phyloP scores from a whole-genome alignment of 441 rosid species.

The Biscutella auriculata region DNA sequence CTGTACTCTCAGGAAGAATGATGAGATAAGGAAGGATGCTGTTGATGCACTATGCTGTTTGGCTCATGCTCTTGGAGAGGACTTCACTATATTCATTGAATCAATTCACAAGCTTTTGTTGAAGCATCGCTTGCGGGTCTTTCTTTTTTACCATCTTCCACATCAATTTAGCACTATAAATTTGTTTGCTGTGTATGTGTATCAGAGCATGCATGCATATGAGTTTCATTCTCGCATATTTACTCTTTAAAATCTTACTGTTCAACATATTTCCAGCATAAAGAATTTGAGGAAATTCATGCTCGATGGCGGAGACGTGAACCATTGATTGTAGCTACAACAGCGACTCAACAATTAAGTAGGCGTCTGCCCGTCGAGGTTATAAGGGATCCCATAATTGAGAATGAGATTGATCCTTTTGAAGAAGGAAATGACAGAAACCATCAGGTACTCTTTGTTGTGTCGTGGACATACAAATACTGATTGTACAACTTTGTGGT shows the following conservation, averaged over 20 bases:
- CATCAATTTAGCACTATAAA: neutral
- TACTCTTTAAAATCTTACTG: neutral
- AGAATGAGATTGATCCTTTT: constrained; percentile 71
- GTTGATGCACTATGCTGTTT: constrained; percentile 97
- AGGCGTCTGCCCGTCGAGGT: constrained; percentile 75
- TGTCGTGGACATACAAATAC: neutral
- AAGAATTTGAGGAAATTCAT: constrained; percentile 95
- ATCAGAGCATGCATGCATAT: neutral
- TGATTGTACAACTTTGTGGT: constrained; percentile 6
- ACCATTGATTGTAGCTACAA: constrained; percentile 71
- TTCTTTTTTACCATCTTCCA: neutral
- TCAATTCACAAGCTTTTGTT: constrained; percentile 84
- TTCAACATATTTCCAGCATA: constrained; percentile 51
- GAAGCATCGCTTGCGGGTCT: constrained; percentile 69
- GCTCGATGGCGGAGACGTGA: constrained; percentile 71
- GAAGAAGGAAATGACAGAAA: constrained; percentile 78
- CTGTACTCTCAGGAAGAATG: constrained; percentile 56
- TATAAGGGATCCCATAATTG: constrained; percentile 77
- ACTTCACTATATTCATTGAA: constrained; percentile 87
- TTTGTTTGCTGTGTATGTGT: neutral
- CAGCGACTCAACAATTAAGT: constrained; percentile 77
- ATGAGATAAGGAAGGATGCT: constrained; percentile 88
- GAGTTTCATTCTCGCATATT: neutral
- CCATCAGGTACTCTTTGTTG: constrained; percentile 52
- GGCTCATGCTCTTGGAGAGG: constrained; percentile 98